Percentiles rank a stretch among this genome's conserved stretches.
These are phyloP conservation scores for Boechera retrofracta DNA, from an alignment of 345 rosid species.

Conservation along the genomic window DNA sequence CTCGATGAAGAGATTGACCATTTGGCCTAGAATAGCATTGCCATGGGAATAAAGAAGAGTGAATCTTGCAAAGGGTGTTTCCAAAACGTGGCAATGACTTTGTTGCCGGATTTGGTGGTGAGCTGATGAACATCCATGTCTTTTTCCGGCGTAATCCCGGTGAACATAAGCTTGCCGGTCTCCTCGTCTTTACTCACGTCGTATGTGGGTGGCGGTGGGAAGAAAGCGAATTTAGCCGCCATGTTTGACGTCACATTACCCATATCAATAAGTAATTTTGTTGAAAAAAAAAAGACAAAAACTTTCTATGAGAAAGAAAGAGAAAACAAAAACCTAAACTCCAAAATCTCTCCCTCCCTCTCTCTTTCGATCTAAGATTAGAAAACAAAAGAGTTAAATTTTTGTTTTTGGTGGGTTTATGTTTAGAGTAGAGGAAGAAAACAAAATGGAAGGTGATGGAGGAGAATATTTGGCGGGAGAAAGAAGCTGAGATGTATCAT, in stretches of 20 bases:
- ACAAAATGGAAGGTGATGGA: slow-evolving; percentile 1
- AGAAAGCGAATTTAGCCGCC: slow-evolving; percentile 96
- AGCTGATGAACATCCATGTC: slow-evolving; percentile 78
- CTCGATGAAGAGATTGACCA: slow-evolving; percentile 91
- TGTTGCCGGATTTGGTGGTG: slow-evolving; percentile 77
- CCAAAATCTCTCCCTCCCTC: slow-evolving; percentile 35
- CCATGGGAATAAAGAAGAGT: slow-evolving; percentile 94
- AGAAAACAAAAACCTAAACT: slow-evolving; percentile 33
- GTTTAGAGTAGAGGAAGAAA: slow-evolving; percentile 8
- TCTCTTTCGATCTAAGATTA: slow-evolving; percentile 32
- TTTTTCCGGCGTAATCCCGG: slow-evolving; percentile 76
- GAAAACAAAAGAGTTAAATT: neutral
- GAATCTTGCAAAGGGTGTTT: slow-evolving; percentile 88
- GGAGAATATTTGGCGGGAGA: slow-evolving; percentile 27
- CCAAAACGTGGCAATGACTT: slow-evolving; percentile 87
- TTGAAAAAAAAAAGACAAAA: neutral
- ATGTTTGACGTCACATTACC: slow-evolving; percentile 88
- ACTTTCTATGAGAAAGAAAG: slow-evolving; percentile 15
- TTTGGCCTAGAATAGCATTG: slow-evolving; percentile 93
- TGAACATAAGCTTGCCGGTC: slow-evolving; percentile 60
- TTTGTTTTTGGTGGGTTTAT: slow-evolving; percentile 32
- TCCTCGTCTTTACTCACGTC: slow-evolving; percentile 61
- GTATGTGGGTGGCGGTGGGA: slow-evolving; percentile 93
- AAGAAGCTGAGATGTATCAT: neutral
- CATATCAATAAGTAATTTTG: slow-evolving; percentile 48